Evolutionary conservation across 2,329 filamentous ascomycete genomes (phyloP).

Genomic region (Akanthomyces uredinophilus): DNA sequence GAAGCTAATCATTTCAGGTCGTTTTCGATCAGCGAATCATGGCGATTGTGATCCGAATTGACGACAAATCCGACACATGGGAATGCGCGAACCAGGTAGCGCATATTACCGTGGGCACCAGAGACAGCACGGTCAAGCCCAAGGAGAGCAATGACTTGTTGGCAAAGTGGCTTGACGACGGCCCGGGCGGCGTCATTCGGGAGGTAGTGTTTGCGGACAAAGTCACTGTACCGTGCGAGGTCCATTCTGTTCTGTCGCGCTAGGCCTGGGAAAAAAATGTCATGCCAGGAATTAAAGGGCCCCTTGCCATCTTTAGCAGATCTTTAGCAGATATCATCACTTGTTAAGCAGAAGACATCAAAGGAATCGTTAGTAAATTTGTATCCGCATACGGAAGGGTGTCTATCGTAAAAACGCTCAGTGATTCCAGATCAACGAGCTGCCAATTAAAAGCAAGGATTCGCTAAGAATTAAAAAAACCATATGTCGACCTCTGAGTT

Average conservation of each 20-base stretch:
- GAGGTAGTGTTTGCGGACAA: conserved; percentile 48
- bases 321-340: too few species aligned
- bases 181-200: conserved; percentile 39
- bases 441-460: not conserved
- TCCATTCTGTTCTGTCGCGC: conserved; percentile 44
- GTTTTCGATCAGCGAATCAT: conserved; percentile 86
- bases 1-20: conserved; percentile 38
- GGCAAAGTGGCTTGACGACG: conserved; percentile 63
- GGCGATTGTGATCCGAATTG: conserved; percentile 78
- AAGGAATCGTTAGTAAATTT: not conserved
- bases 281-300: too few species aligned
- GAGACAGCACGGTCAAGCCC: conserved; percentile 69
- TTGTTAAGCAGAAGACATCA: not conserved
- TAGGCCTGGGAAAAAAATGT: conserved; percentile 24
- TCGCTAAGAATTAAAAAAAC: not conserved
- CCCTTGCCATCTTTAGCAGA: not conserved
- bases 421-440: not conserved
- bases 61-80: conserved; percentile 53
- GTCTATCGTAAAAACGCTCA: not conserved
- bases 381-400: not conserved
- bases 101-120: conserved; percentile 87
- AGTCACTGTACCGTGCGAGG: conserved; percentile 42
- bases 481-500: conserved; percentile 4
- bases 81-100: conserved; percentile 71
- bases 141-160: conserved; percentile 90